Evolutionary conservation across 495 filamentous ascomycete genomes (phyloP).

Genomic region (Xylaria longipes): DNA sequence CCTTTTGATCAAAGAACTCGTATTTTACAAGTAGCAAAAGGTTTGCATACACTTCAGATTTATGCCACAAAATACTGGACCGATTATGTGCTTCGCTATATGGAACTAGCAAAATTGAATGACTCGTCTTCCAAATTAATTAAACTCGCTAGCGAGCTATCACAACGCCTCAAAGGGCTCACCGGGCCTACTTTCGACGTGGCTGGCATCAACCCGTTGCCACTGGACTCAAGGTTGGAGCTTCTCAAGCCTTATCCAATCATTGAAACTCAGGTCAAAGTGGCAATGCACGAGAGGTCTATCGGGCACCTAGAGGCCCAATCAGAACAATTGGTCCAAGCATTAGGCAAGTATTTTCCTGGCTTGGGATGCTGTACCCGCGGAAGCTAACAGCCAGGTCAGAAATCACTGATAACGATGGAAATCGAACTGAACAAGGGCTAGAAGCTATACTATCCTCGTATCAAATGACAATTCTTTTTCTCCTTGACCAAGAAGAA

Average conservation of each 20-base stretch:
- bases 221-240: background rate
- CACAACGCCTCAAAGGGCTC: background rate
- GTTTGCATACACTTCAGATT: background rate
- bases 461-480: background rate
- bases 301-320: background rate
- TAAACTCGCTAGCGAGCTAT: background rate
- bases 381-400: no score
- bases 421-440: background rate
- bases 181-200: background rate
- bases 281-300: background rate
- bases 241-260: background rate
- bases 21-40: background rate
- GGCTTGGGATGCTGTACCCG: no score
- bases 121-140: background rate
- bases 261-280: background rate
- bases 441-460: background rate
- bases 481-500: background rate
- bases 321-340: background rate
- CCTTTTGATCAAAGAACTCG: background rate
- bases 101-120: background rate
- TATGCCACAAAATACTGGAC: conserved; percentile 7
- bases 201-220: background rate
- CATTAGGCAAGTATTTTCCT: background rate
- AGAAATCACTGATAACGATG: no score
- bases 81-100: background rate